phyloP scores from a whole-genome alignment of 2,329 filamentous ascomycete genomes.

The Peltaster fructicola region DNA sequence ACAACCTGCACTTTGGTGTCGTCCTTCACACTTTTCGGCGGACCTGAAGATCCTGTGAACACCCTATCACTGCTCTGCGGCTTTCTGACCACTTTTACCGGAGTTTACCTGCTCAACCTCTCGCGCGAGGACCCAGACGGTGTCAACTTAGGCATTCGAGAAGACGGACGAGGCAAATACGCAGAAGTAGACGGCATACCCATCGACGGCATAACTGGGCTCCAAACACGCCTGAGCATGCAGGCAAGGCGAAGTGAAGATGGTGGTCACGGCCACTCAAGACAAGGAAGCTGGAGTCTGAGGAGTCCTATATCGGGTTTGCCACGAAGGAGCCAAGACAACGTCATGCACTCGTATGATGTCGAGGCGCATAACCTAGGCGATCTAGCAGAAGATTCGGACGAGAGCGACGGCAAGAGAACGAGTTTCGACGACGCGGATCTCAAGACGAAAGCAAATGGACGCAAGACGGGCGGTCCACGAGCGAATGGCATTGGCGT shows the following conservation, averaged over 20 bases:
- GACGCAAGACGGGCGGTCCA: conserved; percentile 4
- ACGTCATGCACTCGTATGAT: conserved; percentile 77
- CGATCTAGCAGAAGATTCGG: conserved; percentile 62
- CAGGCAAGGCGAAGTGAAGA: conserved; percentile 55
- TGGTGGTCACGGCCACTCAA: conserved; percentile 33
- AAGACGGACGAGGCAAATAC: conserved; percentile 18
- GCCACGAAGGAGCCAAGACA: conserved; percentile 46
- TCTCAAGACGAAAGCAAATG: background rate
- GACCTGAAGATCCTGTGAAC: conserved; percentile 88
- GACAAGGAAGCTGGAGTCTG: conserved; percentile 33
- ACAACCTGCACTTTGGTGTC: conserved; percentile 86
- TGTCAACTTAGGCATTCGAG: conserved; percentile 38
- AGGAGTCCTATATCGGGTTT: conserved; percentile 16
- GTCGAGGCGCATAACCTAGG: conserved; percentile 55
- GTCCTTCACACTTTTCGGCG: conserved; percentile 88
- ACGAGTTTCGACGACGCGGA: conserved; percentile 17
- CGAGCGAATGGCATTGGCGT: conserved; percentile 6
- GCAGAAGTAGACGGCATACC: conserved; percentile 57
- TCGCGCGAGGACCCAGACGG: conserved; percentile 82
- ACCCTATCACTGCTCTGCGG: conserved; percentile 83
- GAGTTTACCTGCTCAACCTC: conserved; percentile 91
- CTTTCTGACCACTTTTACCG: conserved; percentile 87
- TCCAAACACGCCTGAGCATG: conserved; percentile 87
- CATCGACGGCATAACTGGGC: conserved; percentile 75
- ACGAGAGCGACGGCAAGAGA: conserved; percentile 35